Conservation (phyloP, 2,329 filamentous ascomycete genomes). For the Hymenoscyphus repandus region DNA sequence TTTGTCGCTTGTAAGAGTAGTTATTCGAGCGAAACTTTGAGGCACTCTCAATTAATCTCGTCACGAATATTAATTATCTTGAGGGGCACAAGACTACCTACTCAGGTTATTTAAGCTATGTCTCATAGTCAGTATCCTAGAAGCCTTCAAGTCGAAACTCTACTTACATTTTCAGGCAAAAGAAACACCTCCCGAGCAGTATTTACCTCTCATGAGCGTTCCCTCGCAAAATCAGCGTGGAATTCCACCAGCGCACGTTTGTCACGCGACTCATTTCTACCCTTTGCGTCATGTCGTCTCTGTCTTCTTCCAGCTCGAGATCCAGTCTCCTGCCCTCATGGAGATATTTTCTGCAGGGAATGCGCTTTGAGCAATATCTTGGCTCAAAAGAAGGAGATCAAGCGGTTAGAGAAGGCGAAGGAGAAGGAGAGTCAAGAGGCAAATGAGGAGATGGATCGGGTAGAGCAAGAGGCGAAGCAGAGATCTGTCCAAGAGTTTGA, state of each 20-base stretch:
- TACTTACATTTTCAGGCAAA: constrained; percentile 53
- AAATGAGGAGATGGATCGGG: constrained; percentile 51
- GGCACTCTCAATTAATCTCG: no score
- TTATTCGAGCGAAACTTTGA: no score
- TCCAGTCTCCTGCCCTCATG: constrained; percentile 76
- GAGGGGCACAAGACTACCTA: no score
- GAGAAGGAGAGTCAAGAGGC: constrained; percentile 58
- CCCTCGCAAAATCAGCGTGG: constrained; percentile 77
- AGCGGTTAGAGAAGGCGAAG: constrained; percentile 64
- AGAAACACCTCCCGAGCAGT: constrained; percentile 88
- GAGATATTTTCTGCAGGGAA: constrained; percentile 92
- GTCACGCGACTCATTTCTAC: constrained; percentile 83
- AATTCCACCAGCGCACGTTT: constrained; percentile 77
- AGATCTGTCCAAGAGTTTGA: constrained; percentile 80
- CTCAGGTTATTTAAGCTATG: constrained; percentile 30
- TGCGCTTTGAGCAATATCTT: constrained; percentile 90
- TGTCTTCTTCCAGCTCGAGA: constrained; percentile 78
- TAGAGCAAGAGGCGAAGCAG: constrained; percentile 64
- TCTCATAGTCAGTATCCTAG: constrained; percentile 43
- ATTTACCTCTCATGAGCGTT: constrained; percentile 89
- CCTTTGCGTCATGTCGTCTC: constrained; percentile 82
- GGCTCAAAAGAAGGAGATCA: constrained; percentile 86
- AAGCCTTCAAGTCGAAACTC: neutral
- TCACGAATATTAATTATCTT: no score
- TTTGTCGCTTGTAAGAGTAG: no score